These are phyloP conservation scores for Mycena chlorophos DNA, from an alignment of 768 basidiomycete species.

Conservation along the genomic window DNA sequence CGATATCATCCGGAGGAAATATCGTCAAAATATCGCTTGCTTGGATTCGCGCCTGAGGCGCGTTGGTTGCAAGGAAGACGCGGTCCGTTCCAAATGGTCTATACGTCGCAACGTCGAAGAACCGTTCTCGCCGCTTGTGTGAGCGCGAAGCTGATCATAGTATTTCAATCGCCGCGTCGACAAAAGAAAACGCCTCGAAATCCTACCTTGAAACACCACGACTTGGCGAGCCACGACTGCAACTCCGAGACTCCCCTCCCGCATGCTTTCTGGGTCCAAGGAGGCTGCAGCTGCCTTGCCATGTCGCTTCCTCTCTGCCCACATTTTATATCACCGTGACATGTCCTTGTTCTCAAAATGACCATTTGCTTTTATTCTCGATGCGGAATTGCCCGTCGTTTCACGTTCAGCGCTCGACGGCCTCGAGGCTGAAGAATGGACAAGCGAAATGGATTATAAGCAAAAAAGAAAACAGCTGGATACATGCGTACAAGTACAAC, in stretches of 20 bases:
- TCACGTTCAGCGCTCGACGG: background rate
- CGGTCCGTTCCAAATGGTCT: conserved; percentile 59
- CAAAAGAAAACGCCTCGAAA: background rate
- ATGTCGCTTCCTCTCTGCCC: conserved; percentile 2
- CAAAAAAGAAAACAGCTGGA: background rate
- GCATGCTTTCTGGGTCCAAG: too few relatives aligned
- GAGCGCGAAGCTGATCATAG: conserved; percentile 50
- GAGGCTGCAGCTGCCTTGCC: conserved; percentile 3
- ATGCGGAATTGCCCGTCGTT: too few relatives aligned
- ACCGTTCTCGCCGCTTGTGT: conserved; percentile 55
- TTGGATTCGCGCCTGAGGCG: conserved; percentile 63
- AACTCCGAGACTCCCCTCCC: conserved; percentile 62
- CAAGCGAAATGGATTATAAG: background rate
- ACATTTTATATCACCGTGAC: conserved; percentile 7
- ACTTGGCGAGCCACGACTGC: conserved; percentile 70
- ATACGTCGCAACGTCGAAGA: conserved; percentile 67
- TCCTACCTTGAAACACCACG: conserved; percentile 66
- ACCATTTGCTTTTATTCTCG: conserved; percentile 7
- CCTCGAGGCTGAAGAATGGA: background rate
- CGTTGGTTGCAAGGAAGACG: conserved; percentile 60
- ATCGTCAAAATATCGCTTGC: conserved; percentile 59
- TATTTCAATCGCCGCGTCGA: background rate
- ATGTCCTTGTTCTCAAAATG: conserved; percentile 17
- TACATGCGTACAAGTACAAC: background rate
- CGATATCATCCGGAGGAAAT: conserved; percentile 46